Evolutionary conservation across 495 filamentous ascomycete species (phyloP), one percentile per base, ranked within the genome.

Genomic region (Penicillium antarcticum): DNA sequence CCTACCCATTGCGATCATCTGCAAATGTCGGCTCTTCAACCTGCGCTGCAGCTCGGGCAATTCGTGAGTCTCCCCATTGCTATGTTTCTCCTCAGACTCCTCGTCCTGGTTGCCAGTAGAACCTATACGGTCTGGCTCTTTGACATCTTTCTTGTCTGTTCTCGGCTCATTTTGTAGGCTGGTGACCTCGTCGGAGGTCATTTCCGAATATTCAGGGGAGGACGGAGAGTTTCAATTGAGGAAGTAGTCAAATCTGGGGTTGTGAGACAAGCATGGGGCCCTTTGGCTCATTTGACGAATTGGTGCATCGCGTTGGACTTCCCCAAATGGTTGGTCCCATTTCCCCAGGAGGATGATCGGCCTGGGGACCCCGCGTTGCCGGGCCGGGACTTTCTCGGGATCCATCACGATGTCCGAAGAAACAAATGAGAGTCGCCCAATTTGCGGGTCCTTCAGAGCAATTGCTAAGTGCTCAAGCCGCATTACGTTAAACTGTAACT

Each of bases 1-100:
- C 59, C 36, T 34, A 66, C 81, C 82, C 16, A 85, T 76, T 8
- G 82, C 83, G 72, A 87, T 86, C 81, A 87, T 84, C 60, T 76
- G 76, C 17, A 86, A 53, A 63, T 87, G 83, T 33, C 83, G 70
- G n/a, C 76, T 80, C 65, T 85, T 84, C 45, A 87, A 67, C 47
- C 78, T 80, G 21, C 82, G 73, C 51, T 81, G 54, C 51, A 67
- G 45, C 12, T 66, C 57, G 17, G 55, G 62, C 45, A 48, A 16
- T 23, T 48, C 26, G 12, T 10, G 36, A 9, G 46, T 21, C 24
- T 41, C 24, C 16, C 45, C 45, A 48, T 48, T 40, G 45, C 34
- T 46, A n/a, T 46, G 32, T 46, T 48, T 48, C 35, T 48, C 45
- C 29, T 48, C 45, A 2, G 38, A 18, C 13, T 48, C 45, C 32